Conservation (phyloP, 108 stramenopile genomes). For the Aurantiochytrium sp. region DNA sequence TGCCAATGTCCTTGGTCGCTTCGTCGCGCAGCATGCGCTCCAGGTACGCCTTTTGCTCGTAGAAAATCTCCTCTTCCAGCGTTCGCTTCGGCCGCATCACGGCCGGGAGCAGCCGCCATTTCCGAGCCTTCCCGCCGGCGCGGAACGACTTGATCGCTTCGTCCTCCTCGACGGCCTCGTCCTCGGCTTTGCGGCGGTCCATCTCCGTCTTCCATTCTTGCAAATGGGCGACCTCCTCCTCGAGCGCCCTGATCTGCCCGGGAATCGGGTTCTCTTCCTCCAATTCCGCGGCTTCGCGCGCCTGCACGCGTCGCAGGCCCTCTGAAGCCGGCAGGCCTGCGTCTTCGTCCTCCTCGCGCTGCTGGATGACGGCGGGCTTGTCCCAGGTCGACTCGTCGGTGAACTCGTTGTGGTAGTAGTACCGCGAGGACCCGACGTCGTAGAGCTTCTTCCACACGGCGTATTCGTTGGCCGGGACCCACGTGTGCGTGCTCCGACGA, state of each 20-base stretch:
- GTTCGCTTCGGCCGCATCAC: not conserved
- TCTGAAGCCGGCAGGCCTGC: not conserved
- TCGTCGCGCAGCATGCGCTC: constrained; percentile 20
- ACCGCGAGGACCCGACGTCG: not conserved
- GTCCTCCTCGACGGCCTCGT: not conserved
- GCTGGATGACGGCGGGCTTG: not conserved
- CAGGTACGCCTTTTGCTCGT: constrained; percentile 26
- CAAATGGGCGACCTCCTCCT: not conserved
- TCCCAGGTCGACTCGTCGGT: not conserved
- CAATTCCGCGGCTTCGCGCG: not conserved
- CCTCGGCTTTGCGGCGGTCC: not conserved
- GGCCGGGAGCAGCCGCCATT: not conserved
- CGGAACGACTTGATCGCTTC: not conserved
- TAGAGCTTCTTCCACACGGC: constrained; percentile 18
- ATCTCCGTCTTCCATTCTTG: constrained; percentile 24
- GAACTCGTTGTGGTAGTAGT: not conserved
- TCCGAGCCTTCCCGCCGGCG: not conserved
- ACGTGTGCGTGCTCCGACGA: not conserved
- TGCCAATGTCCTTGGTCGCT: not conserved
- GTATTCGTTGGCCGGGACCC: not conserved
- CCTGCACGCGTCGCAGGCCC: not conserved
- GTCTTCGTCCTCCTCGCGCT: not conserved
- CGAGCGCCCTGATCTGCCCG: not conserved
- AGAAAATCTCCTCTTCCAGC: not conserved
- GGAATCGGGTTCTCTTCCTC: not conserved